A percentile compares a stretch with the other conserved stretches of the same genome.
Conservation (phyloP, 1,284 basidiomycete species). For the Entoloma clypeatum region DNA sequence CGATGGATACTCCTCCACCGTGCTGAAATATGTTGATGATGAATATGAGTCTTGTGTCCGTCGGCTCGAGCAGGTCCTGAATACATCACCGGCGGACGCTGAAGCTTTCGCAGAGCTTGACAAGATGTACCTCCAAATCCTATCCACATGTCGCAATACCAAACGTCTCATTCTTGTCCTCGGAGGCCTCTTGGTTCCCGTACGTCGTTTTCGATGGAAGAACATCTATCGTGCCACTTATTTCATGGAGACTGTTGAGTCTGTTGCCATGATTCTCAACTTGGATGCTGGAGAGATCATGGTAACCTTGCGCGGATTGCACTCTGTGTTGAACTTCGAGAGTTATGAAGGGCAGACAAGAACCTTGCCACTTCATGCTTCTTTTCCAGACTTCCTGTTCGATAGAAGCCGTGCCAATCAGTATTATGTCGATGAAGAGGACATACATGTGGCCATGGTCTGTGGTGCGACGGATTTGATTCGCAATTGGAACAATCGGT, state of each 20-base stretch:
- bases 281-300: too few relatives aligned
- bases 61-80: conserved; percentile 11
- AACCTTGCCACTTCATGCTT: neutral
- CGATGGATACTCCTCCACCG: conserved; percentile 24
- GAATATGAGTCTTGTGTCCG: conserved; percentile 2
- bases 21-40: conserved; percentile 23
- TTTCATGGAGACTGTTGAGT: too few relatives aligned
- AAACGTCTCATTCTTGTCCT: neutral
- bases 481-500: too few relatives aligned
- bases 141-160: conserved; percentile 17
- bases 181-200: neutral
- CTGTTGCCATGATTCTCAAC: too few relatives aligned
- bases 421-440: too few relatives aligned
- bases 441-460: too few relatives aligned
- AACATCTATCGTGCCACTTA: too few relatives aligned
- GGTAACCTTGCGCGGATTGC: neutral
- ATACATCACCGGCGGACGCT: conserved; percentile 9
- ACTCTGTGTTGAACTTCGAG: neutral
- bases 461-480: too few relatives aligned
- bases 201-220: neutral
- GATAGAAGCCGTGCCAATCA: too few relatives aligned
- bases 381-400: neutral
- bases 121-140: conserved; percentile 19
- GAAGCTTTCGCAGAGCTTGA: conserved; percentile 20
- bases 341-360: neutral